A percentile compares a stretch with the other conserved stretches of the same genome.
Conservation (phyloP, 1,284 basidiomycete genomes). For the Schizopora paradoxa region DNA sequence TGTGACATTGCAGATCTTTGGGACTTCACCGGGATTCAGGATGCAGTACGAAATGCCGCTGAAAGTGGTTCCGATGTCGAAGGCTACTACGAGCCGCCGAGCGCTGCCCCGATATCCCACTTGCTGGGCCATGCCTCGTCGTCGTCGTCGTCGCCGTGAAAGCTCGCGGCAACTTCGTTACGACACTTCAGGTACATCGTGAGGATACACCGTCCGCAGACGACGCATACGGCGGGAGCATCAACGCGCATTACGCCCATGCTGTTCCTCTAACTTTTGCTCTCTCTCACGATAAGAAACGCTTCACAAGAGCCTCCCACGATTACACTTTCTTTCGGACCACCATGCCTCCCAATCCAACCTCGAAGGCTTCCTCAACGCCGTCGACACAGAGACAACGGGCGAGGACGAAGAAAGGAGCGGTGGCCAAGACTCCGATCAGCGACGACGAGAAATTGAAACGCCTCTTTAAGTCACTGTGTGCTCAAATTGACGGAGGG, state of each 20-base stretch:
- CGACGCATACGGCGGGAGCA: too few relatives aligned
- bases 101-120: too few relatives aligned
- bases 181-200: too few relatives aligned
- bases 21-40: constrained; percentile 42
- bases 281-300: too few relatives aligned
- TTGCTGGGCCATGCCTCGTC: too few relatives aligned
- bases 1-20: constrained; percentile 41
- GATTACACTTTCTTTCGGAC: background rate
- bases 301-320: too few relatives aligned
- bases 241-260: too few relatives aligned
- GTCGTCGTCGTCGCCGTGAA: too few relatives aligned
- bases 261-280: too few relatives aligned
- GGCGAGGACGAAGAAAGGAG: constrained; percentile 10
- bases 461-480: constrained; percentile 70
- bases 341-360: constrained; percentile 9
- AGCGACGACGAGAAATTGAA: constrained; percentile 57
- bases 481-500: constrained; percentile 79
- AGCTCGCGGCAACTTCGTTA: too few relatives aligned
- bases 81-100: constrained; percentile 41
- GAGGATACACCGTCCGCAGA: too few relatives aligned
- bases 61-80: constrained; percentile 50
- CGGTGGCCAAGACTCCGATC: constrained; percentile 44
- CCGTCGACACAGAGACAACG: constrained; percentile 12
- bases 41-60: constrained; percentile 45
- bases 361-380: background rate